Conservation (phyloP, 805 yeast genomes). For the Pichia manshurica region DNA sequence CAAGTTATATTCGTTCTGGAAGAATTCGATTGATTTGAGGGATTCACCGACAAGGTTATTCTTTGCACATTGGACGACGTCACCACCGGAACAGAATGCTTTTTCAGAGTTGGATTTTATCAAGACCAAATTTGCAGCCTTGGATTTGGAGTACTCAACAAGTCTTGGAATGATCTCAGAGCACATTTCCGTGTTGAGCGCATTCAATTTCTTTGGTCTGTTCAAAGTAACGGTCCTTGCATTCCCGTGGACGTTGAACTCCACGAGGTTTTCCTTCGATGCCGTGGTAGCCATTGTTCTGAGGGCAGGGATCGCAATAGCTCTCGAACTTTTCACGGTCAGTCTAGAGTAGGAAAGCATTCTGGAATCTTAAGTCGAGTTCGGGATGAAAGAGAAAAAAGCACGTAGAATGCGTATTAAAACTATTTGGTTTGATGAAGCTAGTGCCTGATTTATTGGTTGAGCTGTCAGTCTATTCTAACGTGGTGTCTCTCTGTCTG, state of each 20-base stretch:
- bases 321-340: not conserved
- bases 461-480: too few species aligned
- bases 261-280: conserved; percentile 33
- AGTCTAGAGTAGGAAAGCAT: conserved; percentile 6
- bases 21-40: conserved; percentile 53
- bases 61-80: conserved; percentile 74
- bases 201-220: conserved; percentile 79
- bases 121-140: conserved; percentile 57
- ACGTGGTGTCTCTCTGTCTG: too few species aligned
- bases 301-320: not conserved
- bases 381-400: not conserved
- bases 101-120: conserved; percentile 60
- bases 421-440: too few species aligned
- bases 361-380: not conserved
- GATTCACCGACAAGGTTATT: conserved; percentile 45
- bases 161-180: conserved; percentile 64
- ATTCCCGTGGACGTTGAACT: conserved; percentile 54
- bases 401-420: too few species aligned
- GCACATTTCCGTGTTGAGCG: conserved; percentile 75
- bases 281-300: conserved; percentile 21
- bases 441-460: too few species aligned
- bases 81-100: conserved; percentile 95
- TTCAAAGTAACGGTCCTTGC: conserved; percentile 73
- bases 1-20: conserved; percentile 74
- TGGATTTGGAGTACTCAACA: conserved; percentile 68